These are phyloP conservation scores for Mycena venus DNA, from an alignment of 768 basidiomycete species.

Conservation along the genomic window DNA sequence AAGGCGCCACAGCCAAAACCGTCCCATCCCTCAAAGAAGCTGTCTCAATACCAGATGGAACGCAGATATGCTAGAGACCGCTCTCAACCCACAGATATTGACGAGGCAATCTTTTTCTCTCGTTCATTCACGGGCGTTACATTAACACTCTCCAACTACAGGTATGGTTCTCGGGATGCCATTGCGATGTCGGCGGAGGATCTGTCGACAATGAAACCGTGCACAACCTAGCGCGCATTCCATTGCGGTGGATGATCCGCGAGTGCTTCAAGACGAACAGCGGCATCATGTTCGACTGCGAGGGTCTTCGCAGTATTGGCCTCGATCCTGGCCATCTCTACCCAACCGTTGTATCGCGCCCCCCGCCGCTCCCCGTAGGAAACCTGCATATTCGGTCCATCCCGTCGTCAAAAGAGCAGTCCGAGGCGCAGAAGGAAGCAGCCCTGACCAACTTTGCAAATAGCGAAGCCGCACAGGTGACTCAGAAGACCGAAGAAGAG, in stretches of 20 bases:
- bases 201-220: conserved; percentile 38
- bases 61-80: conserved; percentile 39
- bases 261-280: conserved; percentile 56
- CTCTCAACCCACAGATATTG: conserved; percentile 51
- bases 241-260: conserved; percentile 72
- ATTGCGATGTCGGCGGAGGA: conserved; percentile 53
- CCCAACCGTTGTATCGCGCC: conserved; percentile 52
- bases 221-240: conserved; percentile 65
- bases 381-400: conserved; percentile 35
- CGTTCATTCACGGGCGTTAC: conserved; percentile 55
- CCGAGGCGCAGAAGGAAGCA: conserved; percentile 2
- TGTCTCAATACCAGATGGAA: conserved; percentile 36
- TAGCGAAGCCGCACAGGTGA: neutral
- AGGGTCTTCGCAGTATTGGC: conserved; percentile 49
- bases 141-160: neutral
- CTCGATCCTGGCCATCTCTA: conserved; percentile 52
- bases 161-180: conserved; percentile 42
- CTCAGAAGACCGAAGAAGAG: conserved; percentile 55
- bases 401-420: conserved; percentile 37
- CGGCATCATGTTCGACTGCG: conserved; percentile 58
- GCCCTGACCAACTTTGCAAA: conserved; percentile 16
- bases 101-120: conserved; percentile 44
- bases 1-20: conserved; percentile 3
- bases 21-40: conserved; percentile 9
- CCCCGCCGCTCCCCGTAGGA: conserved; percentile 52